Evolutionary conservation across 768 basidiomycete genomes (phyloP), one percentile per base, ranked within the genome.

Genomic region (Terana coerulea): DNA sequence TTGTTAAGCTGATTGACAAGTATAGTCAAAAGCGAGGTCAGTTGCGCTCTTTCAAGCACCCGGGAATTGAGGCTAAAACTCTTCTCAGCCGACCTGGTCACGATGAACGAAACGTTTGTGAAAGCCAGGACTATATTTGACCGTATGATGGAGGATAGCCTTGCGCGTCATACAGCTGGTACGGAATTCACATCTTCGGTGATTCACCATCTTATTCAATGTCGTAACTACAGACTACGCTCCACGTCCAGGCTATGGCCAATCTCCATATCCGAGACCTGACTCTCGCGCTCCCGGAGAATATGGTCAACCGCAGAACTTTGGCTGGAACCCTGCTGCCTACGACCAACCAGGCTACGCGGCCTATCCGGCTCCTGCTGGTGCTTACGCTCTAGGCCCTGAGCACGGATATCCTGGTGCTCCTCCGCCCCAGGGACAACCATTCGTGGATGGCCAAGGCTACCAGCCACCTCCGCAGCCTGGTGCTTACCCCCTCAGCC

Each of bases 1-100:
- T 98, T 56, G 94, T 97, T 55, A 93, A 94, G 63, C 70, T 98
- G 48, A 97, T 98, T 56, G 93, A 97, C 66, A 97, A 94, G 72
- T 98, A 98, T 64, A 93, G 88, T 60, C 93, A 95, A 73, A 97
- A 98, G 72, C 77, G 93, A 69, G 79, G 76, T 80, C 48, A 26
- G 28, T 29, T 17, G 15, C 47, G 47, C 39, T 5, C 35, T 28
- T 21, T 25, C 33, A n/a, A 3, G n/a, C 15, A 56, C 43, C 35
- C 49, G 14, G 30, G 22, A 11, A 7, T 15, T 48, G 14, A 42
- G 40, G 51, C 36, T 19, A 42, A 37, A 6, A 33, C 15, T 35
- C 49, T 49, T 37, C 44, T 19, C 12, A 95, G 95, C 94, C 51
- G 95, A 98, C 67, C 75, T 98, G 28, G 86, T 94, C 5, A 84